Evolutionary conservation across 805 yeast species (phyloP).

Genomic region (Saturnispora mendoncae): DNA sequence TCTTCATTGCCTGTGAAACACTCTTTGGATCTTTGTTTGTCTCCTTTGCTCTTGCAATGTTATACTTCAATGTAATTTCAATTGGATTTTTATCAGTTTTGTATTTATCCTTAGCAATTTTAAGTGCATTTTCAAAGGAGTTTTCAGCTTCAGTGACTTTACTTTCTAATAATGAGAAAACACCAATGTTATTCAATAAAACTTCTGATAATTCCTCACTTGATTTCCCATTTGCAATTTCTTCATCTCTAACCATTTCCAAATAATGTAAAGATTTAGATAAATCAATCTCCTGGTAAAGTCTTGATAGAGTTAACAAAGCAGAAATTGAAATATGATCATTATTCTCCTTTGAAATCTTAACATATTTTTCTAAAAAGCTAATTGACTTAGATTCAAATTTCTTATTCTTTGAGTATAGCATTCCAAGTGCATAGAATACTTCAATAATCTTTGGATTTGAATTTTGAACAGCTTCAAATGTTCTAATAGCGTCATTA

Average conservation of each 20-base stretch:
- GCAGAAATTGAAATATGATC: conserved; percentile 61
- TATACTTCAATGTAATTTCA: conserved; percentile 48
- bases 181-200: conserved; percentile 77
- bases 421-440: conserved; percentile 63
- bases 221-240: conserved; percentile 28
- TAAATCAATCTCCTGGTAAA: conserved; percentile 59
- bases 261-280: conserved; percentile 61
- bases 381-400: conserved; percentile 45
- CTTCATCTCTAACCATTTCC: conserved; percentile 38
- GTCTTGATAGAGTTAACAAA: conserved; percentile 54
- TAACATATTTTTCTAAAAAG: conserved; percentile 61
- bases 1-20: conserved; percentile 23
- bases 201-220: conserved; percentile 46
- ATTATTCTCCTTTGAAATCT: conserved; percentile 45
- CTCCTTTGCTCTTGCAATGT: conserved; percentile 62
- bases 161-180: conserved; percentile 55
- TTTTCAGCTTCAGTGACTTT: conserved; percentile 38
- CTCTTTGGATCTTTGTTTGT: conserved; percentile 24
- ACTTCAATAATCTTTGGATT: conserved; percentile 68
- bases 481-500: conserved; percentile 80
- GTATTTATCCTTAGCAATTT: conserved; percentile 31
- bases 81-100: conserved; percentile 12
- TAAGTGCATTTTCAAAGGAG: conserved; percentile 34
- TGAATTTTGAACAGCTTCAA: conserved; percentile 61
- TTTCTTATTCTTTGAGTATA: conserved; percentile 45